phyloP scores from a whole-genome alignment of 257 asterid genomes.

The Nicotiana undulata region DNA sequence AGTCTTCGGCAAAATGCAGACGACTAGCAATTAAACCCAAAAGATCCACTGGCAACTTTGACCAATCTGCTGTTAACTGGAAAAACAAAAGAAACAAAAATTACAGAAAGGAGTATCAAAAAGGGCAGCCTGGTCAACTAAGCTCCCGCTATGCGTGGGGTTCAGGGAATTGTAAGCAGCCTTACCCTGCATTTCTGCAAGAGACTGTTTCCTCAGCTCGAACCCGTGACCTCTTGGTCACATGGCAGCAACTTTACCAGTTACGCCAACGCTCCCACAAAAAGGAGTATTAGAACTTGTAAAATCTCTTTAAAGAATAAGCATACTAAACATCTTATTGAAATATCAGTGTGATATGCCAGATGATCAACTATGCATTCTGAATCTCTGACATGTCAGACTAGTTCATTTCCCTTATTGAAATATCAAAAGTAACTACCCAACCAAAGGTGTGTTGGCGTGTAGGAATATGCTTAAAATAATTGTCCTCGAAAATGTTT shows the following conservation, averaged over 20 bases:
- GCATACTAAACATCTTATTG: neutral
- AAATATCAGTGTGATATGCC: neutral
- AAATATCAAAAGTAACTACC: neutral
- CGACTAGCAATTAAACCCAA: conserved; percentile 16
- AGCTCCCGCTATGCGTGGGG: no score
- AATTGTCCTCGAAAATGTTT: neutral
- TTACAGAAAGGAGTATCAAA: neutral
- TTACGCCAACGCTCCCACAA: no score
- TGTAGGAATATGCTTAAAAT: neutral
- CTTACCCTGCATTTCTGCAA: no score
- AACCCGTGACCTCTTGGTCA: no score
- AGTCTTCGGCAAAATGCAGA: conserved; percentile 17
- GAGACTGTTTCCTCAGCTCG: no score
- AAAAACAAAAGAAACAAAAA: neutral
- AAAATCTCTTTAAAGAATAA: neutral
- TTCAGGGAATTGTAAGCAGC: no score
- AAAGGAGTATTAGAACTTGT: neutral
- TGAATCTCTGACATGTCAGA: neutral
- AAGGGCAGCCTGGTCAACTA: no score
- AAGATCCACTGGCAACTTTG: conserved; percentile 19
- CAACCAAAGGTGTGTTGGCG: neutral
- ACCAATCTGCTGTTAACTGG: conserved; percentile 20
- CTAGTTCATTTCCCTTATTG: neutral
- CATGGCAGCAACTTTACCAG: no score
- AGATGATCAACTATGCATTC: neutral